Evolutionary conservation across 78 protist species (phyloP), one percentile per base, ranked within the genome.

Genomic region (Isochrysis galbana): DNA sequence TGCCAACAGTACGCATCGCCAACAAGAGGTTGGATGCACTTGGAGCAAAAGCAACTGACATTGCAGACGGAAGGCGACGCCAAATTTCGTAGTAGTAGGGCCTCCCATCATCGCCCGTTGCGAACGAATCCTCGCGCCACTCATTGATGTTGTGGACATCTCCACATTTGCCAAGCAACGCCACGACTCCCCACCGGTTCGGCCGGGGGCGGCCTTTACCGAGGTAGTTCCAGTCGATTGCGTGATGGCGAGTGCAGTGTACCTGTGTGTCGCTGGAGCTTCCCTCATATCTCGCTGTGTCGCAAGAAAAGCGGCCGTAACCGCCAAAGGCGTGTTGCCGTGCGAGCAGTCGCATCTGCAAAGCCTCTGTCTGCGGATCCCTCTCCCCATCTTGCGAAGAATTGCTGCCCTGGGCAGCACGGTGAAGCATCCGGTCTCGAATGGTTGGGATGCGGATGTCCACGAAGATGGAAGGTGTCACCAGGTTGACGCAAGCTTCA

Each of bases 151-250:
- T 22, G n/a, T 1, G 10, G 21, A 1, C 17, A 14, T 7, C 25
- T 5, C 1, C 26, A 26, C 45, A 22, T 14, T 21, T 0, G 1
- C 21, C 46, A 0, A 26, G n/a, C 21, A 38, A 1, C 11, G 17
- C 17, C 41, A 1, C 25, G 25, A 74, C 41, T 0, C 45, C 4
- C 87, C 48, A 42, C 34, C 54, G 48, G 87, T 90, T 90, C 29
- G 92, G 92, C 21, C 92, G 83, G n/a, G 92, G 87, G 34, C 92
- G 83, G 7, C 41, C 41, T 51, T 32, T 36, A 38, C 87, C 87
- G 48, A 36, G 5, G 25, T 34, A 90, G 92, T 90, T 90, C 92
- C 92, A 90, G 87, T 90, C 92, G 92, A 90, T 72, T 19, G 72
- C 54, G 72, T 90, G 92, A 45, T 90, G 92, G 41, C 92, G 92